Percentiles rank a stretch among this genome's conserved stretches.
Conservation (phyloP, 306 rosid species). For the Vigna radiata region DNA sequence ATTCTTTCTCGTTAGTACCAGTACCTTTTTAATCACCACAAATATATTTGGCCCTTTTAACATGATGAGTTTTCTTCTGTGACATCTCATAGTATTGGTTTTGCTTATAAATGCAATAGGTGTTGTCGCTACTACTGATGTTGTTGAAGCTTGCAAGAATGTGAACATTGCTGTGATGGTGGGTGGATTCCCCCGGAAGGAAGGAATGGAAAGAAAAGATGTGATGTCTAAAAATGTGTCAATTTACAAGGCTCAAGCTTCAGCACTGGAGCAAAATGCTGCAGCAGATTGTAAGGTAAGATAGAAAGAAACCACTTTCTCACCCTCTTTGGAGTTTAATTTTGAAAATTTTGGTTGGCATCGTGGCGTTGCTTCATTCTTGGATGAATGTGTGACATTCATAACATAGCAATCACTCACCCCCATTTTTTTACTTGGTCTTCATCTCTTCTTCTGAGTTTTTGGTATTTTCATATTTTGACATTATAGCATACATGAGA, state of each 20-base stretch:
- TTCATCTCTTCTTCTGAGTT: not conserved
- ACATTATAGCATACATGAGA: too few species aligned
- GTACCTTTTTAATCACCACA: too few species aligned
- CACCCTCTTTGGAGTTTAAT: not conserved
- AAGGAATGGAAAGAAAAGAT: constrained; percentile 89
- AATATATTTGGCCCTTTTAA: too few species aligned
- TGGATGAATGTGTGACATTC: not conserved
- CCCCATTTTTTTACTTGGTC: not conserved
- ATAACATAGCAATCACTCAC: not conserved
- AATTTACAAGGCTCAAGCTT: constrained; percentile 79
- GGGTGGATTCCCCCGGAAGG: constrained; percentile 76
- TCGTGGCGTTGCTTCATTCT: not conserved
- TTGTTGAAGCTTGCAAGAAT: constrained; percentile 69
- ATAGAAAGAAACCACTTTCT: constrained; percentile 32
- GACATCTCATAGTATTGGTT: not conserved
- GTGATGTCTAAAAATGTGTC: constrained; percentile 78
- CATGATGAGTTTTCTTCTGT: not conserved
- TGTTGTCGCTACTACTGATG: constrained; percentile 76
- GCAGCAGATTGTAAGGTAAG: constrained; percentile 72
- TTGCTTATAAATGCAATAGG: constrained; percentile 46
- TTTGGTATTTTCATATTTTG: not conserved
- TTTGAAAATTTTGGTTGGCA: constrained; percentile 1
- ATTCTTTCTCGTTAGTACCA: too few species aligned
- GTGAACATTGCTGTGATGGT: constrained; percentile 78
- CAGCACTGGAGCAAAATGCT: constrained; percentile 76